Conservation (phyloP, 805 yeast species). For the Myxozyma kluyveri region DNA sequence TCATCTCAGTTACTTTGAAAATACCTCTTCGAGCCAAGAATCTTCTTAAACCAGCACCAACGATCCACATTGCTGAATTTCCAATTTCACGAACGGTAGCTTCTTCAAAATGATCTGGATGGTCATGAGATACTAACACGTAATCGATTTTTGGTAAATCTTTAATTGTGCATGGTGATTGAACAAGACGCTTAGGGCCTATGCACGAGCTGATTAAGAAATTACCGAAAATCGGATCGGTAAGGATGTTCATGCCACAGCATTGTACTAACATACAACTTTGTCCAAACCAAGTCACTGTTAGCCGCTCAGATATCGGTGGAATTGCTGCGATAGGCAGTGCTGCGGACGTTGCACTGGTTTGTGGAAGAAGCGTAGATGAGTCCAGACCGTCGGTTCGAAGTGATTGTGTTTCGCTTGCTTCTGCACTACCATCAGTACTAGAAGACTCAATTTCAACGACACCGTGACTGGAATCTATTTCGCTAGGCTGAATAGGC, state of each 20-base stretch:
- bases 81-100: constrained; percentile 54
- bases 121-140: constrained; percentile 85
- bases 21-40: constrained; percentile 60
- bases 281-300: constrained; percentile 92
- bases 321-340: constrained; percentile 35
- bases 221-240: constrained; percentile 79
- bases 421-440: neutral
- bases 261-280: constrained; percentile 75
- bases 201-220: constrained; percentile 57
- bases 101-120: constrained; percentile 88
- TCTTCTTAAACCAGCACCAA: constrained; percentile 73
- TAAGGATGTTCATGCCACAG: constrained; percentile 67
- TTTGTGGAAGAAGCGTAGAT: neutral
- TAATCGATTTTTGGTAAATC: constrained; percentile 68
- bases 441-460: constrained; percentile 3
- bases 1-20: constrained; percentile 66
- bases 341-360: neutral
- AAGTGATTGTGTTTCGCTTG: constrained; percentile 9
- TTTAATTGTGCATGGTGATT: constrained; percentile 64
- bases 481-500: constrained; percentile 1
- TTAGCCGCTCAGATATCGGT: constrained; percentile 46
- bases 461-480: neutral
- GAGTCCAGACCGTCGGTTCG: neutral
- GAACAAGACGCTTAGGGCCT: constrained; percentile 83
- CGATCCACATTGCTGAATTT: constrained; percentile 72